phyloP scores from a whole-genome alignment of 1,284 basidiomycete species.

The Ceratobasidium sp. region DNA sequence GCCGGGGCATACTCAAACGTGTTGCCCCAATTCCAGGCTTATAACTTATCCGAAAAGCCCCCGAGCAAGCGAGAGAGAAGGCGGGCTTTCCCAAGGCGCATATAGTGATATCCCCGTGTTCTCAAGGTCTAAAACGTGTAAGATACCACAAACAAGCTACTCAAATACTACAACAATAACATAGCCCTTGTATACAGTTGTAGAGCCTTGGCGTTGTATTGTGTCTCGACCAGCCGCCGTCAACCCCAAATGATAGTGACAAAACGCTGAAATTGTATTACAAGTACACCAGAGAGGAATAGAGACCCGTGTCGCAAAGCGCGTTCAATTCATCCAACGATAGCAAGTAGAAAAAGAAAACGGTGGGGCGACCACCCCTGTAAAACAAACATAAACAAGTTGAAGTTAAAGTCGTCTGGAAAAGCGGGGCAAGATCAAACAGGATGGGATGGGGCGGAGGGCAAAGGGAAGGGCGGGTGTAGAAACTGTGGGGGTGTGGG shows the following conservation, averaged over 20 bases:
- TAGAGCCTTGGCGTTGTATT: background rate
- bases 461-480: background rate
- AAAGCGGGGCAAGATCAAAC: background rate
- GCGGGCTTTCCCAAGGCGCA: background rate
- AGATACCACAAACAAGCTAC: background rate
- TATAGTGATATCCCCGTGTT: background rate
- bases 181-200: background rate
- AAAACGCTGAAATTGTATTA: constrained; percentile 1
- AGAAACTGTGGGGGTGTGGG: constrained; percentile 1
- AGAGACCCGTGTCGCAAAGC: constrained; percentile 1
- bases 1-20: background rate
- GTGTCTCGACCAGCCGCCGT: background rate
- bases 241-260: background rate
- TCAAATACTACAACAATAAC: background rate
- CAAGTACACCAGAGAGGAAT: constrained; percentile 10
- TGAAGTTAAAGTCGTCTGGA: background rate
- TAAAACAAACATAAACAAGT: constrained; percentile 19
- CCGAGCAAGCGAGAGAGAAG: background rate
- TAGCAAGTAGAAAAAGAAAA: constrained; percentile 23
- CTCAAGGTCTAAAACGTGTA: background rate
- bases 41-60: background rate
- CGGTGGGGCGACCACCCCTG: constrained; percentile 6
- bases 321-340: constrained; percentile 30
- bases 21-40: background rate
- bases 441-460: constrained; percentile 3